Evolutionary conservation across 2,329 filamentous ascomycete species (phyloP).

Genomic region (Aspergillus sp.): DNA sequence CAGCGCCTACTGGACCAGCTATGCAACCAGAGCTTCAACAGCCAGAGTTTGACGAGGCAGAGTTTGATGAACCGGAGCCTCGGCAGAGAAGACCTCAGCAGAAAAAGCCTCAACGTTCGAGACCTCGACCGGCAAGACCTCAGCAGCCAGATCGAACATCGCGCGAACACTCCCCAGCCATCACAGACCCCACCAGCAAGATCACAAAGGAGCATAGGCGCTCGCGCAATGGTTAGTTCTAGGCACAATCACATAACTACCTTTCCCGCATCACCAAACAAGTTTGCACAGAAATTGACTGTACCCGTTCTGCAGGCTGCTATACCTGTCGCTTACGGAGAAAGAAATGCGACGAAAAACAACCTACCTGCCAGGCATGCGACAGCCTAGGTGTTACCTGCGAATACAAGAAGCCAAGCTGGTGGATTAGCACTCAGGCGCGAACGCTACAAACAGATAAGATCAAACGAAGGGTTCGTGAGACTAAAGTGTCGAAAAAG

Average conservation of each 20-base stretch:
- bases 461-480: constrained; percentile 96
- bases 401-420: constrained; percentile 93
- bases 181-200: background rate
- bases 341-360: constrained; percentile 69
- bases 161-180: background rate
- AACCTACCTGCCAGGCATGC: constrained; percentile 62
- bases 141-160: background rate
- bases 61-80: too few relatives aligned
- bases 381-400: constrained; percentile 75
- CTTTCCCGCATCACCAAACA: background rate
- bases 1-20: background rate
- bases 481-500: constrained; percentile 90
- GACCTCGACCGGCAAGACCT: background rate
- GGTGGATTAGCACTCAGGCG: constrained; percentile 93
- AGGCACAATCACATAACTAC: too few relatives aligned
- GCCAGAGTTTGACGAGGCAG: too few relatives aligned
- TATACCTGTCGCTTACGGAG: constrained; percentile 66
- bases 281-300: background rate
- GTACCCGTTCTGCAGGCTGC: constrained; percentile 49
- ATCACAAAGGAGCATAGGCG: constrained; percentile 10
- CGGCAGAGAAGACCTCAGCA: too few relatives aligned
- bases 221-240: constrained; percentile 18
- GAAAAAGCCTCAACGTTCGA: too few relatives aligned
- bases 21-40: background rate
- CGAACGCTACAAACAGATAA: constrained; percentile 83